These are phyloP conservation scores for Rubia peregrina DNA, from an alignment of 305 asterid genomes.

Conservation along the genomic window DNA sequence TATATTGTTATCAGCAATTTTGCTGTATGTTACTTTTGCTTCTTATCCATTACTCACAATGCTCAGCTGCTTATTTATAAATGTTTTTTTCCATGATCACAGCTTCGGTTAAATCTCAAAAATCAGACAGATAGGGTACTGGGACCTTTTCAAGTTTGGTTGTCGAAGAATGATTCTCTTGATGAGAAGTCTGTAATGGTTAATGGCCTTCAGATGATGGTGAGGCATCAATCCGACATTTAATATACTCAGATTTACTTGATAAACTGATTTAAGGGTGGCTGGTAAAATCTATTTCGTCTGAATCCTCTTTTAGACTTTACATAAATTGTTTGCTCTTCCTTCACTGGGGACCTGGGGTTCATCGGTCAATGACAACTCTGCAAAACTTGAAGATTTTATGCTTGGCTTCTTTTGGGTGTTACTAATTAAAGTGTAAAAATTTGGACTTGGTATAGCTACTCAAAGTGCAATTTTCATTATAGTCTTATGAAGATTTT, in stretches of 20 bases:
- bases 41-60: not conserved
- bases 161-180: conserved; percentile 61
- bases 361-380: not conserved
- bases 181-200: conserved; percentile 76
- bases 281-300: not conserved
- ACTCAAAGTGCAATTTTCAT: not conserved
- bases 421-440: not conserved
- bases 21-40: not conserved
- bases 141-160: conserved; percentile 89
- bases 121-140: conserved; percentile 75
- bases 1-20: not conserved
- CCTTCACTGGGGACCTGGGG: not conserved
- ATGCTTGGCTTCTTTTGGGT: not conserved
- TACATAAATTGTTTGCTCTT: not conserved
- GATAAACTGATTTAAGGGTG: not conserved
- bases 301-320: not conserved
- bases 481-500: not conserved
- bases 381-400: no score
- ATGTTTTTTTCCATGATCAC: conserved; percentile 4
- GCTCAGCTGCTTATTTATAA: conserved; percentile 8
- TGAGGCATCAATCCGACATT: conserved; percentile 30
- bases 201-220: conserved; percentile 86
- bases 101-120: conserved; percentile 63
- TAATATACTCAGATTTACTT: conserved; percentile 3
- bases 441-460: not conserved